Percentiles rank a stretch among this genome's conserved stretches.
Conservation (phyloP, 352 stramenopile genomes). For the Aphanomyces stellatus region DNA sequence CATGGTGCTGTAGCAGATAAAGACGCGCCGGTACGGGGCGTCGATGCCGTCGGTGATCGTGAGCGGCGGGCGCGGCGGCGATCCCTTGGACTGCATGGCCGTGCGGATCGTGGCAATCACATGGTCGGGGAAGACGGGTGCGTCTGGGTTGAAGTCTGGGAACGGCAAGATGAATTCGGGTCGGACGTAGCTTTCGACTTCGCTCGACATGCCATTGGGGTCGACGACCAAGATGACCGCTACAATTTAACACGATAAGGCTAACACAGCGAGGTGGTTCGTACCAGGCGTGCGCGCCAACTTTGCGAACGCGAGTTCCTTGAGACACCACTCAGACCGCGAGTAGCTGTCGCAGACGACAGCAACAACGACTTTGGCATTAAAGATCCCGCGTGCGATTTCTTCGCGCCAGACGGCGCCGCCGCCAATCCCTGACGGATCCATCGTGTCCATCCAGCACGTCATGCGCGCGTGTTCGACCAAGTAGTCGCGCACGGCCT, state of each 20-base stretch:
- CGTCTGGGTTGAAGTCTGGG: background rate
- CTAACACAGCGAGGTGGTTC: conserved; percentile 28
- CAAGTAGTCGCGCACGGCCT: conserved; percentile 49
- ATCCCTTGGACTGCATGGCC: conserved; percentile 28
- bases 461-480: conserved; percentile 50
- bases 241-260: conserved; percentile 15
- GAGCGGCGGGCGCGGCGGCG: background rate
- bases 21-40: conserved; percentile 2
- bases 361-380: conserved; percentile 62
- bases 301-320: conserved; percentile 21
- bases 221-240: background rate
- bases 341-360: conserved; percentile 64
- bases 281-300: conserved; percentile 15
- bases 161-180: conserved; percentile 1
- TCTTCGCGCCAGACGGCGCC: conserved; percentile 73
- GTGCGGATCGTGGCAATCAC: conserved; percentile 40
- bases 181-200: conserved; percentile 14
- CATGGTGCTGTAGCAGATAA: conserved; percentile 9
- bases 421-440: conserved; percentile 63
- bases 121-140: background rate
- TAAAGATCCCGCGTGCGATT: conserved; percentile 65
- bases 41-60: background rate
- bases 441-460: conserved; percentile 81
- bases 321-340: conserved; percentile 51
- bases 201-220: conserved; percentile 16